phyloP scores from a whole-genome alignment of 176 grass and related monocot species.

The Oropetium thomaeum region DNA sequence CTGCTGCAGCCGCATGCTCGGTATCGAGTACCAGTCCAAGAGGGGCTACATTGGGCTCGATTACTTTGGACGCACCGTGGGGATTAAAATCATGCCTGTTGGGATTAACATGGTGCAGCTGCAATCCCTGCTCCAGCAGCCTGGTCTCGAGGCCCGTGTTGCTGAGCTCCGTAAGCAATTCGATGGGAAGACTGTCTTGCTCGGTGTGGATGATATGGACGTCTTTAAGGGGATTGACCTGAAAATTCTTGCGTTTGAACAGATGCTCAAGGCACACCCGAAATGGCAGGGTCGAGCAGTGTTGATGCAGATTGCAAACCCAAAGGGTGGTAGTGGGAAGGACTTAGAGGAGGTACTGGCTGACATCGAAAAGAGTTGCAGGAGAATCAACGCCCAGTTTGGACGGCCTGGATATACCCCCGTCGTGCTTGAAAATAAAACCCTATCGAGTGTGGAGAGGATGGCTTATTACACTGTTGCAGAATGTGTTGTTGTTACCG shows the following conservation, averaged over 20 bases:
- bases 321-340: constrained; percentile 32
- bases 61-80: constrained; percentile 51
- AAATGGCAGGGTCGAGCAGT: constrained; percentile 51
- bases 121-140: constrained; percentile 42
- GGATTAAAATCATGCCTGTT: constrained; percentile 60
- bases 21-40: constrained; percentile 58
- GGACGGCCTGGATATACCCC: constrained; percentile 42
- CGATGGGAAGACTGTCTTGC: constrained; percentile 46
- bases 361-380: constrained; percentile 28
- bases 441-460: constrained; percentile 48
- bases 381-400: constrained; percentile 43
- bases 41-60: constrained; percentile 54
- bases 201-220: constrained; percentile 50
- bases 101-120: constrained; percentile 55
- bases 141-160: constrained; percentile 47
- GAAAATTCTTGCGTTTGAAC: constrained; percentile 45
- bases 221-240: constrained; percentile 51
- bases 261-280: constrained; percentile 39
- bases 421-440: constrained; percentile 38
- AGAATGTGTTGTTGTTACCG: constrained; percentile 56
- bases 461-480: constrained; percentile 58
- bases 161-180: constrained; percentile 49
- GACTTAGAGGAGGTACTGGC: constrained; percentile 30
- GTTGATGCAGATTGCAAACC: constrained; percentile 45
- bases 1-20: constrained; percentile 61